phyloP scores from a whole-genome alignment of 2,329 filamentous ascomycete species.

The Fusarium brachygibbosum region DNA sequence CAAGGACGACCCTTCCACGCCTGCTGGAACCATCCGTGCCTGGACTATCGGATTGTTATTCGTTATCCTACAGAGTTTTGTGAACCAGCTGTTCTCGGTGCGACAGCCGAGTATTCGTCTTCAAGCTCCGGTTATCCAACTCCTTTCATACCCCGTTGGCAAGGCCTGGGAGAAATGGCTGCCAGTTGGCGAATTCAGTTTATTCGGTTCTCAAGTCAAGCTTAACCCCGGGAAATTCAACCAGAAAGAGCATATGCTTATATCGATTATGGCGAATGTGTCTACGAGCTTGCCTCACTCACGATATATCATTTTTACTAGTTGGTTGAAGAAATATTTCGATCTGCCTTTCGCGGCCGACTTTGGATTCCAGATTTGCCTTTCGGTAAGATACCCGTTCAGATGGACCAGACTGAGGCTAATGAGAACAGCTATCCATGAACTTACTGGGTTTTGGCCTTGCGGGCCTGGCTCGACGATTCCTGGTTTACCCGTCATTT shows the following conservation, averaged over 20 bases:
- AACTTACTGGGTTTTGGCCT: slow-evolving; percentile 67
- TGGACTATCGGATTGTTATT: slow-evolving; percentile 66
- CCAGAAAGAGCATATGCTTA: slow-evolving; percentile 72
- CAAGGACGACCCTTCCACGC: slow-evolving; percentile 63
- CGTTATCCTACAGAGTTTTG: slow-evolving; percentile 59
- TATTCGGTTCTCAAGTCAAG: slow-evolving; percentile 58
- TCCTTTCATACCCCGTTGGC: slow-evolving; percentile 63
- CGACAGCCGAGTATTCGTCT: slow-evolving; percentile 66
- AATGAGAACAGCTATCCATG: slow-evolving; percentile 15
- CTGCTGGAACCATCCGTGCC: slow-evolving; percentile 66
- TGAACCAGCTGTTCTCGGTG: slow-evolving; percentile 69
- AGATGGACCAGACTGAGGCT: accelerated
- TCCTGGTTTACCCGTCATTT: slow-evolving; percentile 63
- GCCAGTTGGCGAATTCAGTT: slow-evolving; percentile 60
- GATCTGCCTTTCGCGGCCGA: slow-evolving; percentile 37
- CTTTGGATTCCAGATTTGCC: slow-evolving; percentile 55
- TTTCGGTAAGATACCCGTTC: slow-evolving; percentile 3
- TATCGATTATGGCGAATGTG: slow-evolving; percentile 63
- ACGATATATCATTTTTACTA: slow-evolving; percentile 39
- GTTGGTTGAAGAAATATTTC: slow-evolving; percentile 47
- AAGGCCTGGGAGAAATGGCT: slow-evolving; percentile 59
- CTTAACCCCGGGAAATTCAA: slow-evolving; percentile 69
- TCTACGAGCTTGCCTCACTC: slow-evolving; percentile 42
- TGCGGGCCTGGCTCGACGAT: slow-evolving; percentile 63
- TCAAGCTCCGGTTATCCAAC: slow-evolving; percentile 65